phyloP scores from a whole-genome alignment of 2,329 filamentous ascomycete species.

The Cadophora gregata region DNA sequence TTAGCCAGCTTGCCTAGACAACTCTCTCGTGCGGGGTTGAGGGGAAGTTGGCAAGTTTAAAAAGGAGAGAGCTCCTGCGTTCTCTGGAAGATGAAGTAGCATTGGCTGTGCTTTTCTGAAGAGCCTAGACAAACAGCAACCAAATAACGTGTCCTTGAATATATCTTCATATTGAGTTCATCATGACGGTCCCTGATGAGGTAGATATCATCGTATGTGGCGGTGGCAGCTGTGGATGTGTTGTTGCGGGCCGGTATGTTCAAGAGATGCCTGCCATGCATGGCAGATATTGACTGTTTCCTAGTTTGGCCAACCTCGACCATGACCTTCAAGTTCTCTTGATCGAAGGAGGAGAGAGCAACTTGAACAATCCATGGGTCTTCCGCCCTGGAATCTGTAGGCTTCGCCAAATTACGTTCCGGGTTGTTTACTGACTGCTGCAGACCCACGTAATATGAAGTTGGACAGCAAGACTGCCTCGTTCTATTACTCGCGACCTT shows the following conservation, averaged over 20 bases:
- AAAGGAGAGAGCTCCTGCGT: slow-evolving; percentile 11
- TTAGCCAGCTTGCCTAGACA: slow-evolving; percentile 18
- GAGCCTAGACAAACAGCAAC: slow-evolving; percentile 13
- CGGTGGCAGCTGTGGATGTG: slow-evolving; percentile 54
- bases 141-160: slow-evolving; percentile 9
- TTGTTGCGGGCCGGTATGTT: slow-evolving; percentile 52
- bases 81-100: slow-evolving; percentile 1
- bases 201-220: slow-evolving; percentile 60
- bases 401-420: slow-evolving; percentile 47
- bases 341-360: slow-evolving; percentile 60
- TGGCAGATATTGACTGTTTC: slow-evolving; percentile 37
- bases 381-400: slow-evolving; percentile 57
- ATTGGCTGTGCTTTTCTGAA: slow-evolving; percentile 13
- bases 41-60: slow-evolving; percentile 14
- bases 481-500: slow-evolving; percentile 71
- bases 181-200: slow-evolving; percentile 46
- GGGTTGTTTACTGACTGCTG: slow-evolving; percentile 18
- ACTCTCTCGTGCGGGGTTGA: slow-evolving; percentile 24
- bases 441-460: slow-evolving; percentile 44
- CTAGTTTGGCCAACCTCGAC: slow-evolving; percentile 54
- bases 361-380: slow-evolving; percentile 56
- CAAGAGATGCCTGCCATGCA: not conserved
- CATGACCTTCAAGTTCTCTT: slow-evolving; percentile 55
- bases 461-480: slow-evolving; percentile 61
- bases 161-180: slow-evolving; percentile 18